phyloP scores from a whole-genome alignment of 805 yeast species.

The Torulaspora maleeae region DNA sequence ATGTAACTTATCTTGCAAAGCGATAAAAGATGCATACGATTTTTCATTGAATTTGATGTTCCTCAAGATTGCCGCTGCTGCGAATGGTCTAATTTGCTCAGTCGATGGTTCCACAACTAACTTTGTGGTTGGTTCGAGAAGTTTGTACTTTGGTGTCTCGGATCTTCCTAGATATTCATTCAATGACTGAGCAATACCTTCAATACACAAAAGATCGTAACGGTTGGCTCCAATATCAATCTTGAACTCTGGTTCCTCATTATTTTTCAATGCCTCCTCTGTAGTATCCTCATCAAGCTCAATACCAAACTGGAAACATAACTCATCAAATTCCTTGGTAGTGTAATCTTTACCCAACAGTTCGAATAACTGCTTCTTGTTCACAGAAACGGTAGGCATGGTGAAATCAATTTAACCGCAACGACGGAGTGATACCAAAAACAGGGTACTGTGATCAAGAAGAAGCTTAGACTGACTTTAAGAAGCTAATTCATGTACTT shows the following conservation, averaged over 20 bases:
- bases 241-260: constrained; percentile 83
- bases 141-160: constrained; percentile 60
- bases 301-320: constrained; percentile 95
- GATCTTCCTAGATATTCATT: constrained; percentile 79
- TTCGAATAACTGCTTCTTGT: constrained; percentile 84
- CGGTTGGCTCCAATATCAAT: constrained; percentile 98
- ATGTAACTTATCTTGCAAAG: constrained; percentile 94
- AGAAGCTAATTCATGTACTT: background rate
- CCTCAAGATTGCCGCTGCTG: constrained; percentile 91
- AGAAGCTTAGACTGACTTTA: no score
- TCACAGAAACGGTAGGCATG: constrained; percentile 97
- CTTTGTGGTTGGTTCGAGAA: constrained; percentile 57
- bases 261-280: constrained; percentile 42
- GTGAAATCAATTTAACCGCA: background rate
- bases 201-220: constrained; percentile 96
- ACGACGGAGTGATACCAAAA: background rate
- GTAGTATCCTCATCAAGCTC: constrained; percentile 98
- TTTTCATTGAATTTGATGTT: constrained; percentile 76
- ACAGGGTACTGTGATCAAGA: background rate
- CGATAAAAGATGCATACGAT: constrained; percentile 88
- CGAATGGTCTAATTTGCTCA: constrained; percentile 76
- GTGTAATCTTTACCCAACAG: constrained; percentile 67
- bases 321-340: constrained; percentile 90
- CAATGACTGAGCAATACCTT: constrained; percentile 94
- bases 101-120: constrained; percentile 76